Percentiles rank a stretch among this genome's conserved stretches.
Conservation (phyloP, 2,329 filamentous ascomycete genomes). For the Berkeleyomyces basicola region DNA sequence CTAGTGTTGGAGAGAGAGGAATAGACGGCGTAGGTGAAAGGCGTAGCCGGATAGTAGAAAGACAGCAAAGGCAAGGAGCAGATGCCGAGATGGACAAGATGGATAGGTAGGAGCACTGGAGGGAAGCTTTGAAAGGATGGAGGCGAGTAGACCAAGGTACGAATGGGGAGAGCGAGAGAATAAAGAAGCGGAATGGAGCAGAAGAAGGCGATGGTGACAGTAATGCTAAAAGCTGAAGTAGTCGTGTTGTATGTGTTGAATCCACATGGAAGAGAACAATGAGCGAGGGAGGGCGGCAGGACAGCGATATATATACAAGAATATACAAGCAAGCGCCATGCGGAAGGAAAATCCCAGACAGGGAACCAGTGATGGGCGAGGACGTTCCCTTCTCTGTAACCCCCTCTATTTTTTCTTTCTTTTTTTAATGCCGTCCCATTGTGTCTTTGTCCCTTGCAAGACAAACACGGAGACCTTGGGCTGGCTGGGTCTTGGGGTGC, state of each 20-base stretch:
- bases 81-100: neutral
- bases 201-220: neutral
- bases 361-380: neutral
- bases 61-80: neutral
- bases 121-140: too few species aligned
- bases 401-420: neutral
- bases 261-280: neutral
- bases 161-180: neutral
- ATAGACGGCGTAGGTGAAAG: neutral
- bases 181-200: neutral
- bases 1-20: neutral
- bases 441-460: neutral
- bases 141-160: neutral
- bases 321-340: neutral
- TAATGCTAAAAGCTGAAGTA: neutral
- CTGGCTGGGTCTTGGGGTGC: neutral
- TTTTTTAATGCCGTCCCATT: neutral
- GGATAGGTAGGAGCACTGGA: neutral
- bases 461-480: neutral
- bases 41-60: neutral
- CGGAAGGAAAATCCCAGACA: neutral
- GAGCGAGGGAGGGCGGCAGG: neutral
- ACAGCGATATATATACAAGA: slow-evolving; percentile 2
- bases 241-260: neutral
- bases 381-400: neutral